Base-by-base conservation (phyloP, 306 rosid species). In the Sesbania bispinosa region DNA sequence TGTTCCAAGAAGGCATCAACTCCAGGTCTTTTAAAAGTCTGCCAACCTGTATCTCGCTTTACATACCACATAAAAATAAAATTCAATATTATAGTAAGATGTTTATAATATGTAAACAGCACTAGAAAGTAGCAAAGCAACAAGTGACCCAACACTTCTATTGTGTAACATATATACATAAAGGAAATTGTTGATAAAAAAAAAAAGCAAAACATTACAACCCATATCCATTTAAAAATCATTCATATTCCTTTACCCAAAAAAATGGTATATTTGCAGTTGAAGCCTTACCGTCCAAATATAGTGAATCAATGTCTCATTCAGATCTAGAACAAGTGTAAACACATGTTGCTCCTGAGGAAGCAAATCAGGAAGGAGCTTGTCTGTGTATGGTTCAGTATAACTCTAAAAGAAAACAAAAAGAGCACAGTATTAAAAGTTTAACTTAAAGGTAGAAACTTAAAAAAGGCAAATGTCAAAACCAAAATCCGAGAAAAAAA, bases 1-100 rank as follows among this genome's bases (percentile, higher is more conserved):
- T 94, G 96, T 79, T 94, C 99, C 87, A 94, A 85, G 85, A 94
- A 94, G 21, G 96, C 88, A 85, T 94, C 99, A 61, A 94, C 96
- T 47, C 99, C 99, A 39, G 99, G 99, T 75, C 99, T 88, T 78
- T 94, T 94, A 75, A 94, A 82, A 5, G 99, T 94, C 78, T 89
- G 96, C 99, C 99, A 94, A 47, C 99, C 90, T 64, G 92, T 94
- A 70, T 94, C 97, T 74, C 99, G 78, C 99, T 94, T 73, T 75
- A 78, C 74, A 83, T 19, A 60, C 50, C 81, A 81, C 76, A 48
- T 15, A 51, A 48, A 75, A 64, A 77, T 36, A 67, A 60, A 65
- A 43, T 14, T 23, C 63, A 53, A 76, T 62, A 81, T 48, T 33
- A 73, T 66, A 43, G 71, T 13, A 32, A 63, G 66, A 69, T 27